Evolutionary conservation across 1,284 basidiomycete genomes (phyloP).

Genomic region (Cryptococcus sp.): DNA sequence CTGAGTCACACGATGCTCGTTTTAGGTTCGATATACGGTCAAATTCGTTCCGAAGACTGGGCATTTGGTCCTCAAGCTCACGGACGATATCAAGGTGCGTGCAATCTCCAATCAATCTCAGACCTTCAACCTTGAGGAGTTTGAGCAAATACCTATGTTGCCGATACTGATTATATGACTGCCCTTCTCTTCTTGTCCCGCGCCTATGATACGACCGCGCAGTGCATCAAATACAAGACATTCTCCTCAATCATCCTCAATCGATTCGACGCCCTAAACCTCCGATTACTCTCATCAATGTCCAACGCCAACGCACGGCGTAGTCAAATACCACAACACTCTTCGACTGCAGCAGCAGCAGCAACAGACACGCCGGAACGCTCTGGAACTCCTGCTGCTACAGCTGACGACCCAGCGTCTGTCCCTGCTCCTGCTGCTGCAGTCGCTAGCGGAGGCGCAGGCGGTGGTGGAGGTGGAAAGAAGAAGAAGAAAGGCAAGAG

Average conservation of each 20-base stretch:
- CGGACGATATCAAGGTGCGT: slow-evolving; percentile 79
- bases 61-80: slow-evolving; percentile 85
- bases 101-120: too few species aligned
- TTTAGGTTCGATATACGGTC: slow-evolving; percentile 80
- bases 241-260: slow-evolving; percentile 89
- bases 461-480: slow-evolving; percentile 28
- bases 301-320: slow-evolving; percentile 28
- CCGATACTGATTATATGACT: too few species aligned
- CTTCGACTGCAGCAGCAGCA: slow-evolving; percentile 14
- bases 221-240: slow-evolving; percentile 95
- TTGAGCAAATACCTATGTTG: too few species aligned
- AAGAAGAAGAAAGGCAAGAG: slow-evolving; percentile 45
- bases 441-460: slow-evolving; percentile 5
- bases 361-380: slow-evolving; percentile 13
- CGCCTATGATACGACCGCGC: slow-evolving; percentile 8
- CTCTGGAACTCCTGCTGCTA: slow-evolving; percentile 20
- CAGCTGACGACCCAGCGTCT: not conserved
- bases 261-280: slow-evolving; percentile 87
- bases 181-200: not conserved
- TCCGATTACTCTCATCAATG: slow-evolving; percentile 53
- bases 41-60: slow-evolving; percentile 82
- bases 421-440: not conserved
- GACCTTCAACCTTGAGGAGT: too few species aligned
- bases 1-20: not conserved
- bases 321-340: slow-evolving; percentile 6